phyloP scores from a whole-genome alignment of 1,139 yeast genomes.

The Yamadazyma buinensis region DNA sequence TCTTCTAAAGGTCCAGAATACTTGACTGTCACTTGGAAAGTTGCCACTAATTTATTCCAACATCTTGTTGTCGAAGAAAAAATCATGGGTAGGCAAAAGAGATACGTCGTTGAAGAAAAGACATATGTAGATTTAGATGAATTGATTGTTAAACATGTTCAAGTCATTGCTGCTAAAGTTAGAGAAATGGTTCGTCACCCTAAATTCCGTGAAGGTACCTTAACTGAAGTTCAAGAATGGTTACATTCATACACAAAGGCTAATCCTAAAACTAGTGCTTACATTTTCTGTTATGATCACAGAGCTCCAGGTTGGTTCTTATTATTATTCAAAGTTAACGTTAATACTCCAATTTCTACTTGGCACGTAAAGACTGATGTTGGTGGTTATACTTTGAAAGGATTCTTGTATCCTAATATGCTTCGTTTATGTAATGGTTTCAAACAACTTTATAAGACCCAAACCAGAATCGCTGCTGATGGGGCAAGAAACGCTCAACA shows the following conservation, averaged over 20 bases:
- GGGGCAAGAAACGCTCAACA: constrained; percentile 16
- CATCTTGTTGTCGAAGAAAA: constrained; percentile 84
- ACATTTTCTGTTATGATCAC: constrained; percentile 88
- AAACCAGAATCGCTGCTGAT: constrained; percentile 22
- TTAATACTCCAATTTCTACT: constrained; percentile 65
- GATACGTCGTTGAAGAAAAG: constrained; percentile 64
- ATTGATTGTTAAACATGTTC: constrained; percentile 82
- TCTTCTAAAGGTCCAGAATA: constrained; percentile 87
- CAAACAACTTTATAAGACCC: constrained; percentile 55
- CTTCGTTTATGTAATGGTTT: constrained; percentile 89
- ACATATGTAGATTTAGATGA: constrained; percentile 88
- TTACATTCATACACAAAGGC: constrained; percentile 87
- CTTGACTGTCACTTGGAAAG: constrained; percentile 94
- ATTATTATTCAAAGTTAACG: constrained; percentile 76
- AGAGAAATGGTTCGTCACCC: constrained; percentile 84
- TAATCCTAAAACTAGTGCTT: constrained; percentile 85
- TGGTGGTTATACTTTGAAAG: constrained; percentile 77
- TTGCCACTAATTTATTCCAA: constrained; percentile 85
- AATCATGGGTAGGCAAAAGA: constrained; percentile 52
- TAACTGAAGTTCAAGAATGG: constrained; percentile 81
- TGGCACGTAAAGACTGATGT: constrained; percentile 92
- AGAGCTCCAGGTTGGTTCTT: constrained; percentile 91
- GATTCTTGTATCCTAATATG: constrained; percentile 82
- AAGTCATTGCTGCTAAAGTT: constrained; percentile 78
- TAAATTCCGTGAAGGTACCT: constrained; percentile 81